phyloP scores from a whole-genome alignment of 2,329 filamentous ascomycete species.

The Mycosphaerella sp. region DNA sequence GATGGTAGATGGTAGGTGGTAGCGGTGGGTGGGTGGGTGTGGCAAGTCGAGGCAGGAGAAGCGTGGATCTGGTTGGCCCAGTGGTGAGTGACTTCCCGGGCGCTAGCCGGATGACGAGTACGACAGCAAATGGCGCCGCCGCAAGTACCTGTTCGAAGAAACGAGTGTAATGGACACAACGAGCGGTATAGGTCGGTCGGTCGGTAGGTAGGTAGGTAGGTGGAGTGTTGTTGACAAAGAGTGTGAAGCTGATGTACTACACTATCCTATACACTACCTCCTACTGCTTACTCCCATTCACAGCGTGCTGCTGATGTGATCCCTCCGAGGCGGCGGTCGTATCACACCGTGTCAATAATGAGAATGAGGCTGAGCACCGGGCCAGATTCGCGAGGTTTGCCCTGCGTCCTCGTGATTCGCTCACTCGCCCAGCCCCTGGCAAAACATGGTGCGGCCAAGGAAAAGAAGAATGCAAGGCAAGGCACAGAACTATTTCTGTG shows the following conservation, averaged over 20 bases:
- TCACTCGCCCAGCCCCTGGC: not conserved
- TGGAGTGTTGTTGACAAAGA: no score
- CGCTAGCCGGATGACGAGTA: constrained; percentile 7
- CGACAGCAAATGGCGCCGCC: not conserved
- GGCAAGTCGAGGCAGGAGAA: not conserved
- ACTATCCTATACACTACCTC: not conserved
- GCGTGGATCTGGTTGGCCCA: constrained; percentile 5
- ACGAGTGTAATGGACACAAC: not conserved
- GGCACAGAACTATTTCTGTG: not conserved
- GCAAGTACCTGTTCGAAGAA: not conserved
- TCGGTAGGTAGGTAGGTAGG: no score
- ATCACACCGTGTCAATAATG: not conserved
- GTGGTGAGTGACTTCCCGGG: not conserved
- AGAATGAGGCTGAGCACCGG: not conserved
- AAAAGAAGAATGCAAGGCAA: not conserved
- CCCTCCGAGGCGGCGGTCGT: not conserved
- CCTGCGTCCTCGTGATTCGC: not conserved
- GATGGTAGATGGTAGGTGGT: not conserved
- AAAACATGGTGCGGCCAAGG: not conserved
- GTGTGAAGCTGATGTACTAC: no score
- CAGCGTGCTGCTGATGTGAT: not conserved
- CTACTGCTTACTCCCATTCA: not conserved
- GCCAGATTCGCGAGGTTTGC: not conserved
- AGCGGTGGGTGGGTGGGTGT: not conserved
- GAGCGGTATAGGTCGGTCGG: no score